phyloP scores from a whole-genome alignment of 2,329 filamentous ascomycete genomes.

The Gaeumannomyces tritici region DNA sequence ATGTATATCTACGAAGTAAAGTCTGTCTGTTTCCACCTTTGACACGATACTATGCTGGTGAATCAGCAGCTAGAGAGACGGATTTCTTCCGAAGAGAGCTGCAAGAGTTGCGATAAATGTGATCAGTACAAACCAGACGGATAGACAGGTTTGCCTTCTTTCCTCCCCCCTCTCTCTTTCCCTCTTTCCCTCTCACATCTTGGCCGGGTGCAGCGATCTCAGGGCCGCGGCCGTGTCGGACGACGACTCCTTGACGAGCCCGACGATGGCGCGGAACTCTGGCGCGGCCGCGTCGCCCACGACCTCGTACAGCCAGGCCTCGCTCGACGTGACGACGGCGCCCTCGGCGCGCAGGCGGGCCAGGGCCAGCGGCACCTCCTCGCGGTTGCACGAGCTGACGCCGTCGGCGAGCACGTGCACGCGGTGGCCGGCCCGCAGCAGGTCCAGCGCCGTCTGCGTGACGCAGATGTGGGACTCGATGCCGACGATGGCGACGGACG shows the following conservation, averaged over 20 bases:
- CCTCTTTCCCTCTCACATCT: constrained; percentile 33
- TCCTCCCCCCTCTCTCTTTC: too few species aligned
- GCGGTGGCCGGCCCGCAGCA: constrained; percentile 62
- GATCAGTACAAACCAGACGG: too few species aligned
- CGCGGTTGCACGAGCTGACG: constrained; percentile 76
- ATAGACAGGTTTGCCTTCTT: too few species aligned
- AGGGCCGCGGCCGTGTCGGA: constrained; percentile 61
- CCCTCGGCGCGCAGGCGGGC: constrained; percentile 67
- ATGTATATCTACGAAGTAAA: too few species aligned
- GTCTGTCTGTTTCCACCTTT: too few species aligned
- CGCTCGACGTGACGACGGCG: constrained; percentile 72
- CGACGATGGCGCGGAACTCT: constrained; percentile 65
- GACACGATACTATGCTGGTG: too few species aligned
- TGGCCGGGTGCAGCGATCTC: constrained; percentile 52
- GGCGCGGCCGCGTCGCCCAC: constrained; percentile 69
- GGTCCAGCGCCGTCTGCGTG: constrained; percentile 81
- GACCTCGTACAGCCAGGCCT: constrained; percentile 83
- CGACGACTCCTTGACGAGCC: constrained; percentile 68
- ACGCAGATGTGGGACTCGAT: constrained; percentile 95
- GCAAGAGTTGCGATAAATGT: too few species aligned
- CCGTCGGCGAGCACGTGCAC: constrained; percentile 87
- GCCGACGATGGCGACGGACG: constrained; percentile 64
- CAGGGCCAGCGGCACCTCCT: constrained; percentile 74
- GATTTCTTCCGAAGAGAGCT: too few species aligned
- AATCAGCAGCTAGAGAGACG: too few species aligned